Conservation (phyloP, 2,329 filamentous ascomycete genomes). For the Colletotrichum kahawae region DNA sequence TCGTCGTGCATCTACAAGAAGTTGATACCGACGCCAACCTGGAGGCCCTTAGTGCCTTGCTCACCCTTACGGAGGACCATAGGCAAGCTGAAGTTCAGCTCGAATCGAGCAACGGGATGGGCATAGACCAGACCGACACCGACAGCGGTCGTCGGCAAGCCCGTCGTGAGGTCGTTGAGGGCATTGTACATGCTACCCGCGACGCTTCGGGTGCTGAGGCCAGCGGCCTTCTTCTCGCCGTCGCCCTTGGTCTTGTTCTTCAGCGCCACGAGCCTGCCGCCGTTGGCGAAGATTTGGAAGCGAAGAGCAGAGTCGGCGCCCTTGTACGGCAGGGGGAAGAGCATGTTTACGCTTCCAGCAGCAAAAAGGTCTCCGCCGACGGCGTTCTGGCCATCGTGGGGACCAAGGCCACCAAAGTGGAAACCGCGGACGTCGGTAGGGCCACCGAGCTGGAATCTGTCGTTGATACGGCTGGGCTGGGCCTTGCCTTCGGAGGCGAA, state of each 20-base stretch:
- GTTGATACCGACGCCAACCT: slow-evolving; percentile 95
- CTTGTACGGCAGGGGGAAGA: slow-evolving; percentile 82
- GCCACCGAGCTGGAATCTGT: slow-evolving; percentile 93
- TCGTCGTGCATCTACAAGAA: slow-evolving; percentile 70
- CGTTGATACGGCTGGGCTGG: slow-evolving; percentile 81
- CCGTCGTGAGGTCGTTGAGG: slow-evolving; percentile 72
- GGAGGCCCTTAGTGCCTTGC: slow-evolving; percentile 86
- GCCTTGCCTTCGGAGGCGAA: slow-evolving; percentile 56
- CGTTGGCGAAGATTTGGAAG: slow-evolving; percentile 90
- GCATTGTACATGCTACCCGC: slow-evolving; percentile 63
- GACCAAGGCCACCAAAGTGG: slow-evolving; percentile 85
- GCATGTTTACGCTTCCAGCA: slow-evolving; percentile 83
- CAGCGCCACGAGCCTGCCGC: slow-evolving; percentile 82
- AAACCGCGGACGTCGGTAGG: slow-evolving; percentile 96
- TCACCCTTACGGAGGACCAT: slow-evolving; percentile 83
- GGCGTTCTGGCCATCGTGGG: slow-evolving; percentile 83
- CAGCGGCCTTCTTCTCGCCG: slow-evolving; percentile 37
- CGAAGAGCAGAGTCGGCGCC: slow-evolving; percentile 85
- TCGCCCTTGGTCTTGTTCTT: slow-evolving; percentile 58
- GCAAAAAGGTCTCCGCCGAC: slow-evolving; percentile 93
- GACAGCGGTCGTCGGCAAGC: slow-evolving; percentile 82
- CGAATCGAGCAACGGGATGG: slow-evolving; percentile 90
- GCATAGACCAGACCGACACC: slow-evolving; percentile 94
- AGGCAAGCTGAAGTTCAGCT: slow-evolving; percentile 93
- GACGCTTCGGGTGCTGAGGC: slow-evolving; percentile 50